phyloP scores from a whole-genome alignment of 441 rosid species.

The Gossypium davidsonii region DNA sequence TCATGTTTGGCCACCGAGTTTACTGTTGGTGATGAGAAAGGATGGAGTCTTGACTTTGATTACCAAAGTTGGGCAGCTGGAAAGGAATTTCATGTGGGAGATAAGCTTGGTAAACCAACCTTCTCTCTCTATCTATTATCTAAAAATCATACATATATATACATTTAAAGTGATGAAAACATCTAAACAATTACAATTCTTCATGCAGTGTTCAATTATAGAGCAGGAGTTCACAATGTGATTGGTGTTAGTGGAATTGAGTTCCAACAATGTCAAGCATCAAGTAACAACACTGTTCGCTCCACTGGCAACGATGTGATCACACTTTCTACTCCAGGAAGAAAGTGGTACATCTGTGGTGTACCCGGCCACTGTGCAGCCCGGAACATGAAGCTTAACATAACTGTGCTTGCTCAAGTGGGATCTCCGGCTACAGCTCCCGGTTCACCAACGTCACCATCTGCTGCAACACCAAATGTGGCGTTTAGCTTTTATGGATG shows the following conservation, averaged over 20 bases:
- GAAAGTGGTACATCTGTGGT: conserved; percentile 44
- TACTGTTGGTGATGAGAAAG: conserved; percentile 32
- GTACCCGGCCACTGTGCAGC: conserved; percentile 23
- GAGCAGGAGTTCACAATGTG: conserved; percentile 27
- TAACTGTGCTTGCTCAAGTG: conserved; percentile 23
- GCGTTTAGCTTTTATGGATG: not conserved
- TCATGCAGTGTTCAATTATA: conserved; percentile 28
- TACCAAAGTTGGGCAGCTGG: conserved; percentile 35
- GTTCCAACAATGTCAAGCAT: conserved; percentile 25
- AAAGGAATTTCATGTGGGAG: conserved; percentile 35
- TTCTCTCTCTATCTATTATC: not conserved
- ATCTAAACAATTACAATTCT: not conserved
- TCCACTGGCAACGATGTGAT: conserved; percentile 28
- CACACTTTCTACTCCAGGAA: conserved; percentile 21
- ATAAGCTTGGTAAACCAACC: conserved; percentile 27
- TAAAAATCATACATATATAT: not conserved
- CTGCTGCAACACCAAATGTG: conserved; percentile 15
- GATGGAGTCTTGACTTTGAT: conserved; percentile 37
- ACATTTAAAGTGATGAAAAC: not conserved
- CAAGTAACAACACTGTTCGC: not conserved
- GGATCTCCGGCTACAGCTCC: conserved; percentile 15
- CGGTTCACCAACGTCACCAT: conserved; percentile 16
- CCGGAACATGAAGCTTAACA: conserved; percentile 30
- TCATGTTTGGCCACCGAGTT: conserved; percentile 24
- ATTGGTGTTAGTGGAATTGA: conserved; percentile 24